Evolutionary conservation across 176 grass and related monocot species (phyloP).

Genomic region (Poa annua): DNA sequence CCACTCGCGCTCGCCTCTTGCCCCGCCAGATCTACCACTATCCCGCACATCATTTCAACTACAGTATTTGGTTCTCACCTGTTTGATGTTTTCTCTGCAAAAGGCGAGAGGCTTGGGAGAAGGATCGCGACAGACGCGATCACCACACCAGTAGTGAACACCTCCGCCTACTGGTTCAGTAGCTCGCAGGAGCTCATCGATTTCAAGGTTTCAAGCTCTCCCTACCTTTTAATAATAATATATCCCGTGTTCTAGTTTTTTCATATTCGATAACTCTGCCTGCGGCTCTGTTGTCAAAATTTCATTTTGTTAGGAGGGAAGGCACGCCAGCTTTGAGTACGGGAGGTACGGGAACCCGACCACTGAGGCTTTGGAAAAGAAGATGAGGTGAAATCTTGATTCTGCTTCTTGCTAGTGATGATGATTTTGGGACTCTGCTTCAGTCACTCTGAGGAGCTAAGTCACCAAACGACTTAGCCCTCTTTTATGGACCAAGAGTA

Average conservation of each 20-base stretch:
- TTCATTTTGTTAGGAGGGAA: constrained; percentile 71
- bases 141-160: constrained; percentile 97
- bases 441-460: no score
- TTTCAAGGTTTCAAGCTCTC: constrained; percentile 69
- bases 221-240: neutral
- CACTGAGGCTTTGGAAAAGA: constrained; percentile 91
- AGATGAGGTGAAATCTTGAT: constrained; percentile 75
- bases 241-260: neutral
- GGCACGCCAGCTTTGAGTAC: constrained; percentile 95
- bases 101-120: constrained; percentile 93
- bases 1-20: neutral
- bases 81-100: constrained; percentile 14
- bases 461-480: no score
- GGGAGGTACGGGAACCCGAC: constrained; percentile 98
- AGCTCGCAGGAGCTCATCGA: constrained; percentile 96
- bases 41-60: neutral
- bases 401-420: neutral
- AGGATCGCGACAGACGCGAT: constrained; percentile 88
- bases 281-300: neutral
- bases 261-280: constrained; percentile 40
- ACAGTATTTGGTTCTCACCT: constrained; percentile 27
- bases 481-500: no score
- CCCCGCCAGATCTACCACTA: constrained; percentile 42
- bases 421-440: no score
- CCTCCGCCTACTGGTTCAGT: constrained; percentile 98